Conservation (phyloP, 2,329 filamentous ascomycete genomes). For the Phaeophleospora eucalypticola region DNA sequence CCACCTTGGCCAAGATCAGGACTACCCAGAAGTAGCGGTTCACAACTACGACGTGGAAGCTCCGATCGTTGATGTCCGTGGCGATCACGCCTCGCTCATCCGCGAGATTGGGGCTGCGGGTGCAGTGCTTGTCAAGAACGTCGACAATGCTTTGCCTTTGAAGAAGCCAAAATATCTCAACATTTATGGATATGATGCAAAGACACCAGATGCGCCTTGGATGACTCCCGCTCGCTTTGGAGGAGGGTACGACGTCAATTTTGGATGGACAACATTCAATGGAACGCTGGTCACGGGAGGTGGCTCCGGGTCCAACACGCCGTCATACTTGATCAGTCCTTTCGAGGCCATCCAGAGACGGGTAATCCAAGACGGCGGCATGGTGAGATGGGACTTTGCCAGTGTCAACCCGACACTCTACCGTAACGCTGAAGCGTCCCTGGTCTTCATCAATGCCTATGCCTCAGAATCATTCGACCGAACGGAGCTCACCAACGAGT, state of each 20-base stretch:
- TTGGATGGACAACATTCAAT: slow-evolving; percentile 29
- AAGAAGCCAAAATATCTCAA: slow-evolving; percentile 39
- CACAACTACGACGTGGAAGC: slow-evolving; percentile 18
- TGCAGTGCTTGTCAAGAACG: slow-evolving; percentile 61
- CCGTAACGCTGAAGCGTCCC: slow-evolving; percentile 26
- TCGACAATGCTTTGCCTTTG: slow-evolving; percentile 52
- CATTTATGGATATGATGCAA: slow-evolving; percentile 40
- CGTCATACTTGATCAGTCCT: slow-evolving; percentile 18
- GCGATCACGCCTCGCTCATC: slow-evolving; percentile 42
- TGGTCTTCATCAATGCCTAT: slow-evolving; percentile 33
- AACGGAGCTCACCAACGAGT: slow-evolving; percentile 24
- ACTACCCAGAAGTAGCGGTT: slow-evolving; percentile 18
- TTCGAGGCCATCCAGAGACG: slow-evolving; percentile 23
- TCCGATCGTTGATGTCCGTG: slow-evolving; percentile 57
- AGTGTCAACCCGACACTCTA: slow-evolving; percentile 24
- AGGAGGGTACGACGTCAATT: slow-evolving; percentile 39
- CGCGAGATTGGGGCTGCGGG: slow-evolving; percentile 50
- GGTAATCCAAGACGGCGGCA: slow-evolving; percentile 19
- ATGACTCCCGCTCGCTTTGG: slow-evolving; percentile 36
- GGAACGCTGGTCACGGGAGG: slow-evolving; percentile 20
- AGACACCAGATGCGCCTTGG: slow-evolving; percentile 30
- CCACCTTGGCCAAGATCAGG: slow-evolving; percentile 53
- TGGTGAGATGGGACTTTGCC: slow-evolving; percentile 27
- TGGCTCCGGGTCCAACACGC: slow-evolving; percentile 16
- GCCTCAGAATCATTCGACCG: slow-evolving; percentile 29